Conservation (phyloP, 139 green algal genomes). For the Diplosphaera chodatii region DNA sequence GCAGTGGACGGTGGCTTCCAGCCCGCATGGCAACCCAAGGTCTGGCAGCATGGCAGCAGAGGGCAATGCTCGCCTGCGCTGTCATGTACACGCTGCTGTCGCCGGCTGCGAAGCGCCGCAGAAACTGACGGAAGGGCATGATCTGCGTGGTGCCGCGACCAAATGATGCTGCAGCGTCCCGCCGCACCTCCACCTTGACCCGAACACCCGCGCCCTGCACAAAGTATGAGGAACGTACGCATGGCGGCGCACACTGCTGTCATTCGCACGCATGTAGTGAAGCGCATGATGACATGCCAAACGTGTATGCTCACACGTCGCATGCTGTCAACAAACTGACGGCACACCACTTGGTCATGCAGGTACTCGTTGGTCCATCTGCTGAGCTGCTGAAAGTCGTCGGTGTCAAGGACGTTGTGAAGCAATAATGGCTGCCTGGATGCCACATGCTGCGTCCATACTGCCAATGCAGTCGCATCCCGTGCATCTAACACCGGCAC, state of each 20-base stretch:
- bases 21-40: no score
- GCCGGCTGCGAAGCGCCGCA: constrained; percentile 31
- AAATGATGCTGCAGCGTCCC: constrained; percentile 19
- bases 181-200: not conserved
- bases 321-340: not conserved
- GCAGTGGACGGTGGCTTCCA: no score
- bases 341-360: not conserved
- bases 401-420: not conserved
- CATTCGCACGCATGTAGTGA: no score
- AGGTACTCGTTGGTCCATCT: not conserved
- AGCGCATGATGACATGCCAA: no score
- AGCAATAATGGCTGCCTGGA: not conserved
- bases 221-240: no score
- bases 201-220: not conserved
- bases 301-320: no score
- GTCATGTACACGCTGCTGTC: constrained; percentile 64
- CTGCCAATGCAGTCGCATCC: not conserved
- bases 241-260: no score
- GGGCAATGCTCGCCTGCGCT: constrained; percentile 39
- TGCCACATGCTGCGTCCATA: not conserved
- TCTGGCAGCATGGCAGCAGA: no score
- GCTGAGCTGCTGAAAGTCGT: not conserved
- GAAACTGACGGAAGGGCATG: constrained; percentile 55
- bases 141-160: constrained; percentile 43
- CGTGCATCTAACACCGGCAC: not conserved